Conservation (phyloP, 1,139 yeast genomes). For the Sporopachydermia cereana region DNA sequence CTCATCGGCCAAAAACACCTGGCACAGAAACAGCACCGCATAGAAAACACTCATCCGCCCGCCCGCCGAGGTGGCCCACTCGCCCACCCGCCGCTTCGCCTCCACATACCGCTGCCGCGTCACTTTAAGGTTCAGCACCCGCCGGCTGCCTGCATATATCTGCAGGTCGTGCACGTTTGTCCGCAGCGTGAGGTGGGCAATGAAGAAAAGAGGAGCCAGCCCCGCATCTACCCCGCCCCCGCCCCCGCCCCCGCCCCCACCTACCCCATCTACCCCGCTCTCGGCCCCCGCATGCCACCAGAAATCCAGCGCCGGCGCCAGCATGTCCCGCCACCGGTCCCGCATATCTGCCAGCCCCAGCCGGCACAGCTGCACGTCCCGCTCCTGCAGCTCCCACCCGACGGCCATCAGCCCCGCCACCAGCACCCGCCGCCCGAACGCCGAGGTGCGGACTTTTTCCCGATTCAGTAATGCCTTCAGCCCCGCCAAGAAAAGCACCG, state of each 20-base stretch:
- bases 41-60: conserved; percentile 46
- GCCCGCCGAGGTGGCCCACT: conserved; percentile 35
- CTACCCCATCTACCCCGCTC: conserved; percentile 13
- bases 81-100: conserved; percentile 40
- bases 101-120: conserved; percentile 40
- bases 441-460: conserved; percentile 34
- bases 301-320: conserved; percentile 49
- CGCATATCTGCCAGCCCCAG: conserved; percentile 32
- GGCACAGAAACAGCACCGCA: conserved; percentile 52
- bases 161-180: conserved; percentile 70
- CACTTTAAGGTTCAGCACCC: conserved; percentile 67
- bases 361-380: conserved; percentile 44
- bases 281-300: conserved; percentile 28
- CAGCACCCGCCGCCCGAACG: conserved; percentile 53
- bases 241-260: conserved; percentile 16
- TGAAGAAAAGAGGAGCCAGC: conserved; percentile 33
- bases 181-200: conserved; percentile 62
- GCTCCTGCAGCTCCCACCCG: conserved; percentile 64
- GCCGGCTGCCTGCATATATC: conserved; percentile 72
- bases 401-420: conserved; percentile 62
- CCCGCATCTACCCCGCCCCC: background rate
- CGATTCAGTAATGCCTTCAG: conserved; percentile 45
- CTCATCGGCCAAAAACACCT: conserved; percentile 42
- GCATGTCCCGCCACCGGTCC: conserved; percentile 52
- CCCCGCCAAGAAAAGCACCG: conserved; percentile 37